Conservation (phyloP, 495 filamentous ascomycete species). For the Monascus purpureus region DNA sequence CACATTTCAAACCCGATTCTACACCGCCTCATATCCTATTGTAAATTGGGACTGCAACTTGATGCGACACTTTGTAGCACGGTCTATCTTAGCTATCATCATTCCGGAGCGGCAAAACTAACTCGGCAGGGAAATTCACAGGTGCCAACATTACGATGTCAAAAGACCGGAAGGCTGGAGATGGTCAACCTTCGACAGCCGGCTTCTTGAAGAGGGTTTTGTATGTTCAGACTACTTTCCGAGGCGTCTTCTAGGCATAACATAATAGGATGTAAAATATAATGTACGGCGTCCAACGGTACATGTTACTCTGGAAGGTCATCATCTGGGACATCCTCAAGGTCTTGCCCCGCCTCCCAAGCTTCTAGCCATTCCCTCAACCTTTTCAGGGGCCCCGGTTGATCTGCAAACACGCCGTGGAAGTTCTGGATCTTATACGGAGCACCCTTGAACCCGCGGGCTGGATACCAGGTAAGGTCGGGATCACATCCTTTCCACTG, state of each 20-base stretch:
- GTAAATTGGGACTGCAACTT: no score
- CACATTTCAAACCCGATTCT: no score
- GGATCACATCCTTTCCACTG: conserved; percentile 1
- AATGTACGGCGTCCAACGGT: background rate
- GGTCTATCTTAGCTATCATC: no score
- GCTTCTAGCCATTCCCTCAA: conserved; percentile 1
- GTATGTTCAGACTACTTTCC: background rate
- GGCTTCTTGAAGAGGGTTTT: background rate
- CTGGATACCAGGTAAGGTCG: conserved; percentile 2
- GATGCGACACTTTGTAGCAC: no score
- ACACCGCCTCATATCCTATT: no score
- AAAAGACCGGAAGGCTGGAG: background rate
- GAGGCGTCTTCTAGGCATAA: background rate
- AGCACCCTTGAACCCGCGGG: background rate
- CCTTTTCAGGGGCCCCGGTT: background rate
- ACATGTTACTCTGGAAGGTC: background rate
- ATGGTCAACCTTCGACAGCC: background rate
- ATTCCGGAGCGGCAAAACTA: background rate
- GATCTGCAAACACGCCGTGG: background rate
- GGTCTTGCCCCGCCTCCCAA: no score
- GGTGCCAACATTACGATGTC: background rate
- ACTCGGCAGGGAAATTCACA: background rate
- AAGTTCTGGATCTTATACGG: no score
- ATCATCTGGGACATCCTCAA: background rate
- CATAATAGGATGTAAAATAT: background rate